Evolutionary conservation across 139 green algal species (phyloP).

Genomic region (Eudorina sp.): DNA sequence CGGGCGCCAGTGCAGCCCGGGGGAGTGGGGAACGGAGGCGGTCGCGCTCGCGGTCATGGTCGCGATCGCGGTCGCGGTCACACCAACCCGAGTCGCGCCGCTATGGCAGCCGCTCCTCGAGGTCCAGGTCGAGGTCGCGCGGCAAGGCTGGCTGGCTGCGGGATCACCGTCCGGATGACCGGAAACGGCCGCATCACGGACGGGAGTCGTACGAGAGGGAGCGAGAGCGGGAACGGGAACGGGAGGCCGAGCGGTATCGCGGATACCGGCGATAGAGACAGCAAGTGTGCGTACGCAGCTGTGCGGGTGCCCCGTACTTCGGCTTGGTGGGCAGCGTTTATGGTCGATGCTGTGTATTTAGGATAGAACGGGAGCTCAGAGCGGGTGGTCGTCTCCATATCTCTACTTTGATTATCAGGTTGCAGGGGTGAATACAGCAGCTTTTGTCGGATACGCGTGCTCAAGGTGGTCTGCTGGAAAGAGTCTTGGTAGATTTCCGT

Average conservation of each 20-base stretch:
- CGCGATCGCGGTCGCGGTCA: slow-evolving; percentile 27
- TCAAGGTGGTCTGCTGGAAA: no score
- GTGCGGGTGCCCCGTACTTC: no score
- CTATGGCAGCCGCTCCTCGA: neutral
- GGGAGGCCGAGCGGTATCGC: neutral
- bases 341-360: no score
- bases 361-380: no score
- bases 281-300: no score
- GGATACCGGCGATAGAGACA: neutral
- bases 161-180: neutral
- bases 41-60: neutral
- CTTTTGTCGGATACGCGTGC: no score
- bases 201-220: neutral
- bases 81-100: neutral
- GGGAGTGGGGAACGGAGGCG: neutral
- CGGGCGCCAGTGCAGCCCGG: neutral
- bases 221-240: neutral
- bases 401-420: no score
- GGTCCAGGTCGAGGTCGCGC: neutral
- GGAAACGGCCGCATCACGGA: neutral
- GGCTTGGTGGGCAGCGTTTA: no score
- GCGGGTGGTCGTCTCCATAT: no score
- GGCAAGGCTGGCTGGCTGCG: neutral
- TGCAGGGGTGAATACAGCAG: no score
- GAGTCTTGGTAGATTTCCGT: no score